Conservation (phyloP, 371 early-diverging fungal species). For the Circinella umbellata region DNA sequence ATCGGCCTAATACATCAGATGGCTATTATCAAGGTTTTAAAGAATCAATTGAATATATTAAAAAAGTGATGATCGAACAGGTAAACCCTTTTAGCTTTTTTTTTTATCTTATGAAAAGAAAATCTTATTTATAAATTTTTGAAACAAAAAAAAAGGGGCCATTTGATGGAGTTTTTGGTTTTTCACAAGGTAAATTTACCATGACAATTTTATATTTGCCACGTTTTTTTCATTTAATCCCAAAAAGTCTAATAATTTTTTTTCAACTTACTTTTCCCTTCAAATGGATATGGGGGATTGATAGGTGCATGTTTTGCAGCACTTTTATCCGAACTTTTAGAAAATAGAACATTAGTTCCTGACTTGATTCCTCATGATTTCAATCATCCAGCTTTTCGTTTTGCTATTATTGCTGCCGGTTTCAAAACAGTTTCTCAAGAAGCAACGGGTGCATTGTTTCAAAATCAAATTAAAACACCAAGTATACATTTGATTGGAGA, state of each 20-base stretch:
- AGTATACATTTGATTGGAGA: conserved; percentile 74
- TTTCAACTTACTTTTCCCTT: too few relatives aligned
- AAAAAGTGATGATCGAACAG: conserved; percentile 55
- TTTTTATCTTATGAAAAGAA: neutral
- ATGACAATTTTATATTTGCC: neutral
- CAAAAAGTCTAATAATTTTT: too few relatives aligned
- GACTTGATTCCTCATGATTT: conserved; percentile 34
- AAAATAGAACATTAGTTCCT: conserved; percentile 34
- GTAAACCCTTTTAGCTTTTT: conserved; percentile 17
- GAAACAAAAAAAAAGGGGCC: conserved; percentile 52
- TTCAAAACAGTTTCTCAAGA: conserved; percentile 50
- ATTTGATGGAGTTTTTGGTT: conserved; percentile 78
- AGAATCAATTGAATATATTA: conserved; percentile 57
- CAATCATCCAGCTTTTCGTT: conserved; percentile 57
- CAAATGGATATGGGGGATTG: too few relatives aligned
- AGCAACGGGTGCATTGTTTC: conserved; percentile 45
- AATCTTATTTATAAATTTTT: neutral
- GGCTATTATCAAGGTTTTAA: conserved; percentile 61
- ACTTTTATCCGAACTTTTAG: conserved; percentile 53
- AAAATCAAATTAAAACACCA: conserved; percentile 51
- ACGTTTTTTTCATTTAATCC: neutral
- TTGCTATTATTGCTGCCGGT: conserved; percentile 66
- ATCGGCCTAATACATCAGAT: conserved; percentile 26
- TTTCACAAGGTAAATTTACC: conserved; percentile 59
- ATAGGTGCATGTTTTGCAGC: conserved; percentile 69